Evolutionary conservation across 2,329 filamentous ascomycete species (phyloP).

Genomic region (Arthroderma sp.): DNA sequence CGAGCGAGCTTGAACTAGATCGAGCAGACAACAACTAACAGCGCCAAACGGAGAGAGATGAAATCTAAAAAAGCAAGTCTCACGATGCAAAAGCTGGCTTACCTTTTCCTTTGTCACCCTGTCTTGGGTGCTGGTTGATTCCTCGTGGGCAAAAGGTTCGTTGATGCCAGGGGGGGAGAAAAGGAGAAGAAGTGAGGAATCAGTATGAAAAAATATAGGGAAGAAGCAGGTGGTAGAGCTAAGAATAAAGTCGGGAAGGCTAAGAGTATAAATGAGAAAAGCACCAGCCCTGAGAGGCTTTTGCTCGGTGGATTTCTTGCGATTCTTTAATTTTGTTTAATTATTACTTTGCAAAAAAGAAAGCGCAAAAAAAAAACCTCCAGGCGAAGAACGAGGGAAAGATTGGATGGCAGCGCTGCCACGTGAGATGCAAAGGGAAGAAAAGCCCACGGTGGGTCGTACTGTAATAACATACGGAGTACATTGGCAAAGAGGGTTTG

Average conservation of each 20-base stretch:
- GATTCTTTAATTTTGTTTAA: slow-evolving; percentile 5
- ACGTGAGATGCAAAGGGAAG: slow-evolving; percentile 1
- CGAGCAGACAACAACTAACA: not conserved
- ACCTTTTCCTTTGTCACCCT: not conserved
- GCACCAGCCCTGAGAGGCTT: not conserved
- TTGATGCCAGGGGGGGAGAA: not conserved
- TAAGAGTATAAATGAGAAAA: slow-evolving; percentile 1
- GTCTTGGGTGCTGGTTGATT: not conserved
- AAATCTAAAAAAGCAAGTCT: not conserved
- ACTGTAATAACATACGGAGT: not conserved
- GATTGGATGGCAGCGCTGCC: slow-evolving; percentile 1
- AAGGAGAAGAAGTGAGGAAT: not conserved
- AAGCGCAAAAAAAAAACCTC: not conserved
- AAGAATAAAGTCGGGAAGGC: not conserved
- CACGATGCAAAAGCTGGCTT: not conserved
- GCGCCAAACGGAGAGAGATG: not conserved
- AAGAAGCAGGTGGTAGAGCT: not conserved
- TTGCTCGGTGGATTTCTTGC: slow-evolving; percentile 3
- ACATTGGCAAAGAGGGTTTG: not conserved
- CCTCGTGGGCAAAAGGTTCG: not conserved
- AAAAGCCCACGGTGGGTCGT: not conserved
- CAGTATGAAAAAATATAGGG: not conserved
- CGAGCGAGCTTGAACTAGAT: not conserved
- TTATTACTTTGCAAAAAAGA: slow-evolving; percentile 1
- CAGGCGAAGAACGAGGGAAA: not conserved